phyloP scores from a whole-genome alignment of 2,329 filamentous ascomycete species.

The Verticillium zaregamsianum region DNA sequence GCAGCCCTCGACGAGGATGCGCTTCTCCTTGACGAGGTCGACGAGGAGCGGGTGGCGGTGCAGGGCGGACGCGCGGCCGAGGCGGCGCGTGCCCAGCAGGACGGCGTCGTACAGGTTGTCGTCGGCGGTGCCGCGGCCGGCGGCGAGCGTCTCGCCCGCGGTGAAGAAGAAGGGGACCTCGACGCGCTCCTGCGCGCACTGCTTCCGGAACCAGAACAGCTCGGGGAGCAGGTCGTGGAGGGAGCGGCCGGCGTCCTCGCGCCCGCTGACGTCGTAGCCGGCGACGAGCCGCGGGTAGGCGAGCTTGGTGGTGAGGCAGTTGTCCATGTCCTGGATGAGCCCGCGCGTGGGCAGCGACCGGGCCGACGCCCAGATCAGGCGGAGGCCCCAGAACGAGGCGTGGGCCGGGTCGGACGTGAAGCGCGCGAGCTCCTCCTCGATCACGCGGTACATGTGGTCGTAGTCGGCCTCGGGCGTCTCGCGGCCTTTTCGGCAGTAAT shows the following conservation, averaged over 20 bases:
- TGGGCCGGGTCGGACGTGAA: constrained; percentile 57
- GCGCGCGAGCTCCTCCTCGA: constrained; percentile 67
- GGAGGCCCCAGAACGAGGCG: constrained; percentile 70
- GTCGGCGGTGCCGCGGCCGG: constrained; percentile 9
- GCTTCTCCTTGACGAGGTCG: constrained; percentile 76
- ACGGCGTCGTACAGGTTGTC: constrained; percentile 75
- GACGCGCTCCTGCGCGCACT: constrained; percentile 66
- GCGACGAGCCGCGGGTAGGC: constrained; percentile 68
- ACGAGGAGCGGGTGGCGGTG: constrained; percentile 80
- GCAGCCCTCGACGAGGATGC: constrained; percentile 76
- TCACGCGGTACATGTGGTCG: constrained; percentile 59
- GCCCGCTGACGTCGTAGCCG: constrained; percentile 81
- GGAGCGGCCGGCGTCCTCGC: constrained; percentile 69
- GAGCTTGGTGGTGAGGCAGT: constrained; percentile 72
- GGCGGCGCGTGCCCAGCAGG: constrained; percentile 71
- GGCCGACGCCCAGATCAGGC: constrained; percentile 73
- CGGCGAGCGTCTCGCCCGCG: constrained; percentile 72
- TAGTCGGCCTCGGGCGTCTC: constrained; percentile 60
- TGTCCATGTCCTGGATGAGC: constrained; percentile 74
- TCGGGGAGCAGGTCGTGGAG: constrained; percentile 70
- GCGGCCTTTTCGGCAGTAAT: constrained; percentile 56
- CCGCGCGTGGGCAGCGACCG: constrained; percentile 56
- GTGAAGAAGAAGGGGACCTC: constrained; percentile 87
- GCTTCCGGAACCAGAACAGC: constrained; percentile 81
- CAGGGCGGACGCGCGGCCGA: constrained; percentile 76